Conservation (phyloP, 805 yeast species). For the Kodamaea restingae region DNA sequence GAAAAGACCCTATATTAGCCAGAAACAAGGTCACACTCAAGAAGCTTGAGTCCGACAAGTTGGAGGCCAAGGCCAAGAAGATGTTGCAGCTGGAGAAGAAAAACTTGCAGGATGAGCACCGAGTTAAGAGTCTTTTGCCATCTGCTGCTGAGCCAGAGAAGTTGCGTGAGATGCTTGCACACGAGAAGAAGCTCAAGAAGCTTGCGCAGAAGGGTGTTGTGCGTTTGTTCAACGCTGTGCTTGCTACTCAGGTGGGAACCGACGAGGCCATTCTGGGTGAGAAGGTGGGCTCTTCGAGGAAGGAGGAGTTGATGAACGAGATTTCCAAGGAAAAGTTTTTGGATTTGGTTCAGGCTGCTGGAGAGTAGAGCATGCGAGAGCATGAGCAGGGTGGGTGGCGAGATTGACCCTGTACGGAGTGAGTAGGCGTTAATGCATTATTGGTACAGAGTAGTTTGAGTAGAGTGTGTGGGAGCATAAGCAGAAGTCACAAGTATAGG, state of each 20-base stretch:
- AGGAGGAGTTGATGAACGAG: conserved; percentile 65
- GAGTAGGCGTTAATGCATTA: no score
- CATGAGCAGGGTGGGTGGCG: not conserved
- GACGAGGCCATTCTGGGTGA: conserved; percentile 47
- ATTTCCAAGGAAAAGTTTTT: conserved; percentile 85
- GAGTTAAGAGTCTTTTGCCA: conserved; percentile 68
- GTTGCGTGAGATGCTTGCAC: conserved; percentile 55
- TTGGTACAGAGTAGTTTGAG: no score
- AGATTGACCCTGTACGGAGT: not conserved
- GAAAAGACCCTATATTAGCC: conserved; percentile 87
- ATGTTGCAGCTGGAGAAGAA: conserved; percentile 69
- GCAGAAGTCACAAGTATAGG: no score
- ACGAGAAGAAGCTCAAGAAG: conserved; percentile 67
- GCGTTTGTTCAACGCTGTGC: conserved; percentile 75
- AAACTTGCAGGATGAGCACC: conserved; percentile 57
- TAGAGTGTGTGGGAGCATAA: no score
- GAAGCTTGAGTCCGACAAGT: conserved; percentile 72
- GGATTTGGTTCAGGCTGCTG: conserved; percentile 81
- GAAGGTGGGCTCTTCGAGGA: conserved; percentile 42
- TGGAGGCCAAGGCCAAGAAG: conserved; percentile 79
- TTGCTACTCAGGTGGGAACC: conserved; percentile 69
- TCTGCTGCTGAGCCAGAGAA: conserved; percentile 51
- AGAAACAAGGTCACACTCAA: conserved; percentile 69
- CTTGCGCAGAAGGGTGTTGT: conserved; percentile 88
- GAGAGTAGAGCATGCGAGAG: conserved; percentile 27